Evolutionary conservation across 2,329 filamentous ascomycete genomes (phyloP).

Genomic region (Alternaria ethzedia): DNA sequence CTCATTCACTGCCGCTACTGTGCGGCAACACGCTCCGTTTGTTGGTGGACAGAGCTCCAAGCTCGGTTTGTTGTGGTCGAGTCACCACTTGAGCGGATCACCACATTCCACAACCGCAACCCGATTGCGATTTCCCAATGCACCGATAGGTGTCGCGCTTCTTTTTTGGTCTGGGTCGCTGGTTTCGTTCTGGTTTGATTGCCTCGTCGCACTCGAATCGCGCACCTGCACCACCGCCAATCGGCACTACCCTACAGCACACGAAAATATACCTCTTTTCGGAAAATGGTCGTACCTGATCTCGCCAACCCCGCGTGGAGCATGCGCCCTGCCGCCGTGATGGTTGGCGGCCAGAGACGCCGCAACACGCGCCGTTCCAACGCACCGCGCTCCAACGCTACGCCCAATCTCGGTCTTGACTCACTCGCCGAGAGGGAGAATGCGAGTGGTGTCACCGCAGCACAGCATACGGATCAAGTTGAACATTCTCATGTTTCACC

Average conservation of each 20-base stretch:
- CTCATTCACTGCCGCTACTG: slow-evolving; percentile 5
- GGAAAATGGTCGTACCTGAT: slow-evolving; percentile 3
- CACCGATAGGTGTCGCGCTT: not conserved
- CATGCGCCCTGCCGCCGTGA: slow-evolving; percentile 12
- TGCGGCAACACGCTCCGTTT: slow-evolving; percentile 15
- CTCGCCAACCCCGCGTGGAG: slow-evolving; percentile 2
- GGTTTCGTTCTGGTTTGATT: not conserved
- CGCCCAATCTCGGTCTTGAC: slow-evolving; percentile 14
- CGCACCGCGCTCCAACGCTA: slow-evolving; percentile 22
- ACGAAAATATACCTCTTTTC: not conserved
- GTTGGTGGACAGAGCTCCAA: slow-evolving; percentile 10
- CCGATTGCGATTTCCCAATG: not conserved
- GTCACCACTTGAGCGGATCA: not conserved
- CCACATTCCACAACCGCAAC: not conserved
- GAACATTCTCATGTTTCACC: slow-evolving; percentile 8
- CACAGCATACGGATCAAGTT: not conserved
- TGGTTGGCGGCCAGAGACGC: slow-evolving; percentile 25
- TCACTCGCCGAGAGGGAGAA: slow-evolving; percentile 6
- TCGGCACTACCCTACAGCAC: not conserved
- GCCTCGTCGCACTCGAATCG: not conserved
- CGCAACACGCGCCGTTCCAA: slow-evolving; percentile 25
- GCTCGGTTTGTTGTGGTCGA: not conserved
- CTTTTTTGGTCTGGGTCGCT: not conserved
- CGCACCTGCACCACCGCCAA: not conserved
- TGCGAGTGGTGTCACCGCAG: slow-evolving; percentile 3